phyloP scores from a whole-genome alignment of 2,329 filamentous ascomycete genomes.

The Thielaviopsis euricoi region DNA sequence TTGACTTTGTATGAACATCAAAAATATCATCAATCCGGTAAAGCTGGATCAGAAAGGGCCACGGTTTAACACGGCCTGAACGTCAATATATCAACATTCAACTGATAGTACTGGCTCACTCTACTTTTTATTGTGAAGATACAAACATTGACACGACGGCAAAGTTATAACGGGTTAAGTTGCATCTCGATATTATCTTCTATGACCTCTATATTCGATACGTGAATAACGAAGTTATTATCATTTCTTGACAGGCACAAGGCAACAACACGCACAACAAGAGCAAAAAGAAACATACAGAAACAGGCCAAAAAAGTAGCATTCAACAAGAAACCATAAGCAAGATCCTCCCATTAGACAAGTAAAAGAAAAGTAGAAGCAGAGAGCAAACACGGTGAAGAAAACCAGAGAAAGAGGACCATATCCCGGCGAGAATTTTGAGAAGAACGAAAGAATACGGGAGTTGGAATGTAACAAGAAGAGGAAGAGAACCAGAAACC shows the following conservation, averaged over 20 bases:
- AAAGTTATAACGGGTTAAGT: background rate
- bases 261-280: background rate
- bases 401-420: background rate
- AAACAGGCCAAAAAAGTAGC: background rate
- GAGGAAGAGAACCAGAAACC: background rate
- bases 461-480: background rate
- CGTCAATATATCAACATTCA: constrained; percentile 10
- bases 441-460: background rate
- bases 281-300: background rate
- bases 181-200: background rate
- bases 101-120: constrained; percentile 7
- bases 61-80: constrained; percentile 12
- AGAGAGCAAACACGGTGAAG: background rate
- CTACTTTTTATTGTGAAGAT: background rate
- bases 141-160: background rate
- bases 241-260: background rate
- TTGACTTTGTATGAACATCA: background rate
- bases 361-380: background rate
- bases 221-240: background rate
- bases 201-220: too few species aligned
- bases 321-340: background rate
- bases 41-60: constrained; percentile 11
- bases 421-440: background rate
- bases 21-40: constrained; percentile 7
- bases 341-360: background rate